These are phyloP conservation scores for Agastache rugosa DNA, from an alignment of 257 asterid genomes.

Conservation along the genomic window DNA sequence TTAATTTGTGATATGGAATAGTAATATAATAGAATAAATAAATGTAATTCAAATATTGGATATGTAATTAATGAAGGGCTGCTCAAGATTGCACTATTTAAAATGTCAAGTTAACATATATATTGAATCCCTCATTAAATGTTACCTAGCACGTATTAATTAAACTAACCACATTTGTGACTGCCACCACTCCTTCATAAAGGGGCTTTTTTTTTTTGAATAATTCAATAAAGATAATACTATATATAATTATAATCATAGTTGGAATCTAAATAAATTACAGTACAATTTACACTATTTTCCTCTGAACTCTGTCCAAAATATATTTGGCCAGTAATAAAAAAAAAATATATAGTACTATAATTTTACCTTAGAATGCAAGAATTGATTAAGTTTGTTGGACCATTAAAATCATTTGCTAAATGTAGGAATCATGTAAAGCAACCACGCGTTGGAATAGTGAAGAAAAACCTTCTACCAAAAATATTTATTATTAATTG, in stretches of 20 bases:
- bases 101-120: not conserved
- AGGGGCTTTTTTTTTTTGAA: too few relatives aligned
- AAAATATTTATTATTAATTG: not conserved
- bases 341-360: too few relatives aligned
- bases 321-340: not conserved
- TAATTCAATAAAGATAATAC: too few relatives aligned
- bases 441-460: constrained; percentile 35
- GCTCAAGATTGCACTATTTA: not conserved
- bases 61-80: not conserved
- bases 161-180: not conserved
- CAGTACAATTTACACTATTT: not conserved
- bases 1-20: not conserved
- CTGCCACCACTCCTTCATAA: not conserved
- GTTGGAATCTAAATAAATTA: not conserved
- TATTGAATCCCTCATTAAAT: not conserved
- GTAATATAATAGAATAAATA: not conserved
- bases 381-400: constrained; percentile 36
- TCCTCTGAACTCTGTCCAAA: not conserved
- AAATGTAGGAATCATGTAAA: constrained; percentile 21
- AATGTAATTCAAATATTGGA: not conserved
- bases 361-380: constrained; percentile 20
- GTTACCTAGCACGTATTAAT: not conserved
- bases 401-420: constrained; percentile 24
- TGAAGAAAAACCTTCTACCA: constrained; percentile 25
- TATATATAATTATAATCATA: too few relatives aligned